Conservation (phyloP, 768 basidiomycete genomes). For the Amanita rubescens region DNA sequence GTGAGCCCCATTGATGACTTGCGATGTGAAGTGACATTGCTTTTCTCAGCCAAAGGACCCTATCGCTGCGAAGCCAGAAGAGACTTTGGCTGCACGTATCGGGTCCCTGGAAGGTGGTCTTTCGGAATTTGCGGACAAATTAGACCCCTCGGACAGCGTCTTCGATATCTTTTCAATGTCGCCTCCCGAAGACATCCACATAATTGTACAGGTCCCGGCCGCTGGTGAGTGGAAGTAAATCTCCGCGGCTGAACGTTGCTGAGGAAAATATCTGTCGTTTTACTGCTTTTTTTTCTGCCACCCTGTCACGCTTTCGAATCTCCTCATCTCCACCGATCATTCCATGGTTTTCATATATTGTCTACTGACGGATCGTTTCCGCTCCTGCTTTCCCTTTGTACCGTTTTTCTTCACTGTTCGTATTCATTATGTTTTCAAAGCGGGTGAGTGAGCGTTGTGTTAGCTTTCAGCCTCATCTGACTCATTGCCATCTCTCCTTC, state of each 20-base stretch:
- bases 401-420: background rate
- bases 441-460: too few relatives aligned
- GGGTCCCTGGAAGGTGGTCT: background rate
- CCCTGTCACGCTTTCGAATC: background rate
- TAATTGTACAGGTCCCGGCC: background rate
- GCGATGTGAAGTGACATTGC: background rate
- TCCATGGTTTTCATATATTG: background rate
- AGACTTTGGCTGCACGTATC: background rate
- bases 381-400: background rate
- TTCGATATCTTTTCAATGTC: background rate
- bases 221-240: background rate
- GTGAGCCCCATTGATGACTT: background rate
- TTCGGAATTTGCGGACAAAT: too few relatives aligned
- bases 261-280: background rate
- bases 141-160: background rate
- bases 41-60: background rate
- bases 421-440: background rate
- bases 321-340: background rate
- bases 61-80: background rate
- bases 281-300: background rate
- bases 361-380: background rate
- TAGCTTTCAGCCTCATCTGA: too few relatives aligned
- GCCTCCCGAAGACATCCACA: background rate
- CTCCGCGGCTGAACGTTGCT: too few relatives aligned
- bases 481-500: too few relatives aligned